Base-by-base conservation (phyloP, 495 filamentous ascomycete genomes). In the Penicillium taxi region DNA sequence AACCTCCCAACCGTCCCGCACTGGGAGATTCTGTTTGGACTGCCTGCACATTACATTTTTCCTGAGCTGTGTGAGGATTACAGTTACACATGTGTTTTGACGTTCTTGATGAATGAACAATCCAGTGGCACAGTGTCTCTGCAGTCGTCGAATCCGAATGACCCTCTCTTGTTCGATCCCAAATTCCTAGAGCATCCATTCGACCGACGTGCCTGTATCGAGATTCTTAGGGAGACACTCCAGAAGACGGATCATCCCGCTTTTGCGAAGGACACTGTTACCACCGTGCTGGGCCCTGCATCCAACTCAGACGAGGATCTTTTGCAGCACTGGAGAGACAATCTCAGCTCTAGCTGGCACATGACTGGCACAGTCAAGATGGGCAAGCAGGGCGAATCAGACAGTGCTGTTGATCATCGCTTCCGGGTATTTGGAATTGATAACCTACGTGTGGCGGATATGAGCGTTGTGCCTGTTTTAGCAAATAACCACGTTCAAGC, bases 311-410 rank as follows among this genome's bases (percentile, higher is more conserved):
- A 81, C 32, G 75, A 77, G 37, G 71, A 76, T 26, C 58, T 81
- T 26, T 50, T 75, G 13, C 66, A 66, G 14, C 63, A 62, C 45
- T 70, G 67, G 59, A 51, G 50, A 40, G 41, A 63, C 30, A 63
- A 48, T 17, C 17, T 50, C 6, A 37, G 32, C 1, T 57, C 56
- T 1, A 48, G 36, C 18, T 78, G 70, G 70, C 77, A 79, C 42
- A 73, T 73, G 65, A 74, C 70, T 11, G 74, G 77, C 0, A 82
- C 78, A 1, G 65, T 63, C 22, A 75, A 74, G 53, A 84, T 84
- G 77, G 80, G 80, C 0, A 60, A 44, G 27, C 5, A 37, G 0
- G 67, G 59, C 0, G 72, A 71, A 14, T 39, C 39, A 3, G 58
- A 67, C 21, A 70, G 69, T 5, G 75, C 64, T 5, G 75, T 84